Base-by-base conservation (phyloP, 345 rosid species). In the Nephelium lappaceum region DNA sequence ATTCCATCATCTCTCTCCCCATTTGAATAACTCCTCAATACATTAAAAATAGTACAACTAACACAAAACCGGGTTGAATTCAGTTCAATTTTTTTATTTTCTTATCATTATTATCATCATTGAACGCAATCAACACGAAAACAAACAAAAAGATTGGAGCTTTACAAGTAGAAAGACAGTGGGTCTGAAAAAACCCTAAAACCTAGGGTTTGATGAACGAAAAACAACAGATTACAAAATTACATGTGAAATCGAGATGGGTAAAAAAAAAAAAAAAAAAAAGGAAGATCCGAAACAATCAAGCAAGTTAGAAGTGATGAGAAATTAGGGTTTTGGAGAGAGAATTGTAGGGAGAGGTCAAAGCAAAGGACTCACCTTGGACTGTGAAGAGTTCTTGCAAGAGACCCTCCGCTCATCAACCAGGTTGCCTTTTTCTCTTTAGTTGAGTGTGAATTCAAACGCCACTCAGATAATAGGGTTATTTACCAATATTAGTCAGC, bases 301-400 rank as follows among this genome's bases (percentile, higher is more conserved):
- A 42, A 71, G 24, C 15, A n/a, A n/a, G 61, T 47, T 27, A 23
- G 15, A 60, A 24, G 38, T 7, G 21, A 36, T 62, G 11, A 0
- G 16, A 76, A 64, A 57, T 79, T 62, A 38, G 64, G 70, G 74
- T 39, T 78, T 64, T 27, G 38, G 5, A 5, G 24, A 68, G 78
- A 23, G 65, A 69, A 64, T 18, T 0, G 21, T 14, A 3, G 63
- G 25, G 58, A 69, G 68, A n/a, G 10, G 47, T 39, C 49, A 69
- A 8, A 57, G 58, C 11, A 18, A 63, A 81, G 75, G 87, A 85
- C 89, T 82, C 43, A 85, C 88, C 90, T 85, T 82, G 85, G 86
- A 85, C 88, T 76, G 41, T 31, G 75, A 27, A 43, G 79, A 71
- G 81, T 19, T 81, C 24, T n/a, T 16, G 27, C 8, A 25, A 60